Evolutionary conservation across 1,139 yeast species (phyloP).

Genomic region (Geotrichum phurueaensis): DNA sequence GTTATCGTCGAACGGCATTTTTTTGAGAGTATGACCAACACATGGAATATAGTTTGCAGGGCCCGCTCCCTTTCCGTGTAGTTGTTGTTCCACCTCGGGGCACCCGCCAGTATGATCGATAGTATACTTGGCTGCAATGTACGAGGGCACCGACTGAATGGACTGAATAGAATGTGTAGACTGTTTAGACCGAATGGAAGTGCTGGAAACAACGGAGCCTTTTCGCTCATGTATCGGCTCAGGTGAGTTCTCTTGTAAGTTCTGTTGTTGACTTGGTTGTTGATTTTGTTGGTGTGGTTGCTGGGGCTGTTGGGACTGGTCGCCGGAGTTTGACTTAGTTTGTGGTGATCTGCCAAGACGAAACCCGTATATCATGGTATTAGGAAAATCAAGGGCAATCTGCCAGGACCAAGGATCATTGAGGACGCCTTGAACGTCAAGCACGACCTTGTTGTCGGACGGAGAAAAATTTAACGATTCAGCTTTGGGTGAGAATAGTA

Average conservation of each 20-base stretch:
- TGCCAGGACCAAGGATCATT: slow-evolving; percentile 40
- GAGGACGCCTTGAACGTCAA: slow-evolving; percentile 34
- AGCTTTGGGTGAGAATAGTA: slow-evolving; percentile 21
- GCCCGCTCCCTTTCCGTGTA: slow-evolving; percentile 23
- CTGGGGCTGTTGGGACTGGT: not conserved
- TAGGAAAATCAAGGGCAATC: slow-evolving; percentile 37
- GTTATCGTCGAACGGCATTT: slow-evolving; percentile 35
- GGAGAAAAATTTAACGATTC: not conserved
- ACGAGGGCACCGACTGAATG: not conserved
- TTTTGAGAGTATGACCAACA: slow-evolving; percentile 29
- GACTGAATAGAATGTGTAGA: slow-evolving; percentile 6
- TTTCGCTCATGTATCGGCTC: not conserved
- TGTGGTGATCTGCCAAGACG: slow-evolving; percentile 20
- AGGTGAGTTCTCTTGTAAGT: not conserved
- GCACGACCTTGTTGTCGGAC: slow-evolving; percentile 14
- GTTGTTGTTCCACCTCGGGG: not conserved
- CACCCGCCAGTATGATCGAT: slow-evolving; percentile 6
- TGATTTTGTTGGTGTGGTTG: not conserved
- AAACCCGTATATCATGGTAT: slow-evolving; percentile 33
- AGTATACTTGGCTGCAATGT: not conserved
- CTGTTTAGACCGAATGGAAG: not conserved
- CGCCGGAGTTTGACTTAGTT: not conserved
- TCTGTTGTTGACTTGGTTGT: not conserved
- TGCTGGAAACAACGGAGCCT: not conserved
- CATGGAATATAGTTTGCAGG: slow-evolving; percentile 33